Conservation (phyloP, 2,329 filamentous ascomycete species). For the Fusarium napiforme region DNA sequence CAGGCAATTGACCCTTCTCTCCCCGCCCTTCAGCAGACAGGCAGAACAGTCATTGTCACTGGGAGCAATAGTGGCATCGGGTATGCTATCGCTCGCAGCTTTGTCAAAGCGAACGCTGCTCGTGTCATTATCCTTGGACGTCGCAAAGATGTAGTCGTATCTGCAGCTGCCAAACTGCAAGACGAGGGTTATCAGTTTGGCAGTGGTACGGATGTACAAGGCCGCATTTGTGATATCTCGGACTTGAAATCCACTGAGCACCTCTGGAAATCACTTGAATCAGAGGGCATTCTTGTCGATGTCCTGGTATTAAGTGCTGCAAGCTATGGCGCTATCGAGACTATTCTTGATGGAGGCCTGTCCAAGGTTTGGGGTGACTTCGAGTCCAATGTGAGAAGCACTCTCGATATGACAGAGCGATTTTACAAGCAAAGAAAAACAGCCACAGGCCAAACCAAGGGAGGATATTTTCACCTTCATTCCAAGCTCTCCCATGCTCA, state of each 20-base stretch:
- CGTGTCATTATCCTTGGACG: background rate
- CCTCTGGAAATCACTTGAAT: background rate
- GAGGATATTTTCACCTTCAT: rapidly evolving
- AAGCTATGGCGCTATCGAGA: background rate
- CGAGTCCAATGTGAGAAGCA: background rate
- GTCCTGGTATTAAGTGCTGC: background rate
- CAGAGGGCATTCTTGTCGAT: background rate
- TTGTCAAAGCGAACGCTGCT: background rate
- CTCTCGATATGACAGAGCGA: background rate
- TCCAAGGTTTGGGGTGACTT: background rate
- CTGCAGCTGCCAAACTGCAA: background rate
- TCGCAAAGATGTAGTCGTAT: background rate
- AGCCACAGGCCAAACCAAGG: background rate
- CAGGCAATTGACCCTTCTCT: background rate
- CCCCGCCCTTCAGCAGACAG: background rate
- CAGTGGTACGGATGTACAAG: background rate
- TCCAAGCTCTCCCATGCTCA: background rate
- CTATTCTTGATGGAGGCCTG: background rate
- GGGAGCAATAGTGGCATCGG: background rate
- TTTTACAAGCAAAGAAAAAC: background rate
- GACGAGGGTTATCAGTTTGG: background rate
- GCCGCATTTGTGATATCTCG: background rate
- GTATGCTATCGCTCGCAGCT: background rate
- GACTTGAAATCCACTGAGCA: rapidly evolving
- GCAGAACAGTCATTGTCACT: background rate